Base-by-base conservation (phyloP, 1,284 basidiomycete genomes). In the Leccinum angustisporum region DNA sequence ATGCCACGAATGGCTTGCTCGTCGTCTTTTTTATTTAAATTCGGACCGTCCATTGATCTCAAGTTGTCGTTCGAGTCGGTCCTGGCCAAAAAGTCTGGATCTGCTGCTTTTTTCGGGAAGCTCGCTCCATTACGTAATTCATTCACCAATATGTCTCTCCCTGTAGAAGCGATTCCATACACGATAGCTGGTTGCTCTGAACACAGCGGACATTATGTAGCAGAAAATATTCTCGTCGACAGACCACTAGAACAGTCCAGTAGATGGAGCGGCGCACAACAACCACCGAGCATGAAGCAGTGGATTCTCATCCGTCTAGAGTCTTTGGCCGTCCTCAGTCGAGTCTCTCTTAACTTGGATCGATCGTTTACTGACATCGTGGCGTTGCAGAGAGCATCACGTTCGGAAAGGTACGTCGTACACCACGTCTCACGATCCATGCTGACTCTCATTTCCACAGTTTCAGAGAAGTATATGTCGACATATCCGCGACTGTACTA, bases 301-400 rank as follows among this genome's bases (percentile, higher is more conserved):
- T 91, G 88, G 88, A 81, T 92, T 27, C 72, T 88, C n/a, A 76
- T 91, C 54, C 81, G 82, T 34, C 74, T 91, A 8, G 83, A 90
- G 38, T 75, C 76, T 3, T 72, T 84, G 27, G 78, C 80, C 36
- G 76, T 91, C 65, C 80, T 91, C 68, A 88, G 90, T 91, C 81
- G 77, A 80, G 85, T 83, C 53, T 55, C 25, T 55, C 36, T 10
- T 16, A 10, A 9, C 33, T 10, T 33, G 9, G 30, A 18, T 3
- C 31, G 52, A 33, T 54, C 10, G 34, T 31, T 6, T 52, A 27
- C 13, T 54, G 21, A n/a, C 30, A 13, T 34, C 18, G 14, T 38
- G 52, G 10, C 11, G 21, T n/a, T 56, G 10, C 58, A 92, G 90
- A 85, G 69, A 85, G 77, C 60, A 85, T 92, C 64, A 90, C 85